Evolutionary conservation across 495 filamentous ascomycete species (phyloP).

Genomic region (Penicillium coprophilum): DNA sequence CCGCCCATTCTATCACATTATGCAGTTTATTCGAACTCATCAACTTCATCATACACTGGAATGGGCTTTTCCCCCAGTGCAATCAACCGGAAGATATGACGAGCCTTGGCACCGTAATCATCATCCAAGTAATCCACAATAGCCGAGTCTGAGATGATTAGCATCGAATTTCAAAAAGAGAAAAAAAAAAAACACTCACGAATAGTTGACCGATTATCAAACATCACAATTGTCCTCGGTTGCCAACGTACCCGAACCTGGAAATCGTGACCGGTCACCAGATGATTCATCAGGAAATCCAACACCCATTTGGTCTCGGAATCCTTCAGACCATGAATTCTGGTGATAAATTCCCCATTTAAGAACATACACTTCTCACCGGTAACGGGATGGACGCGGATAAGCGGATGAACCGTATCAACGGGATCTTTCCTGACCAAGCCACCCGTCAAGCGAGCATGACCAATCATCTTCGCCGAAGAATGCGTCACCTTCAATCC

Average conservation of each 20-base stretch:
- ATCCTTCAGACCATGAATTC: constrained; percentile 70
- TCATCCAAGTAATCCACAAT: constrained; percentile 55
- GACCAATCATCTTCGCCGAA: constrained; percentile 71
- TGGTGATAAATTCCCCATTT: constrained; percentile 78
- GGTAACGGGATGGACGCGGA: constrained; percentile 73
- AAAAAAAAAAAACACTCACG: constrained; percentile 42
- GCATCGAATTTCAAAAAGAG: not conserved
- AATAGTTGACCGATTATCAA: constrained; percentile 66
- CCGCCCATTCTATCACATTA: constrained; percentile 27
- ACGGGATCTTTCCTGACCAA: constrained; percentile 70
- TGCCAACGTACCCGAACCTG: constrained; percentile 87
- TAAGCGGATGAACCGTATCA: constrained; percentile 67
- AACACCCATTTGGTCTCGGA: constrained; percentile 58
- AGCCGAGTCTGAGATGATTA: constrained; percentile 43
- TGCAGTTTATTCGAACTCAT: constrained; percentile 31
- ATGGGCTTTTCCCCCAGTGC: constrained; percentile 54
- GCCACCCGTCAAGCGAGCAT: constrained; percentile 59
- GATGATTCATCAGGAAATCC: constrained; percentile 88
- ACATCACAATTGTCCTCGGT: constrained; percentile 79
- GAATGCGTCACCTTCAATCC: constrained; percentile 70
- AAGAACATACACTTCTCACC: constrained; percentile 79
- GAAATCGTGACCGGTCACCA: constrained; percentile 79
- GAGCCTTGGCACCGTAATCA: constrained; percentile 43
- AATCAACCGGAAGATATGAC: constrained; percentile 55
- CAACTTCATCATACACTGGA: constrained; percentile 40